Evolutionary conservation across 169 alveolate species (phyloP).

Genomic region (Babesia ovata): DNA sequence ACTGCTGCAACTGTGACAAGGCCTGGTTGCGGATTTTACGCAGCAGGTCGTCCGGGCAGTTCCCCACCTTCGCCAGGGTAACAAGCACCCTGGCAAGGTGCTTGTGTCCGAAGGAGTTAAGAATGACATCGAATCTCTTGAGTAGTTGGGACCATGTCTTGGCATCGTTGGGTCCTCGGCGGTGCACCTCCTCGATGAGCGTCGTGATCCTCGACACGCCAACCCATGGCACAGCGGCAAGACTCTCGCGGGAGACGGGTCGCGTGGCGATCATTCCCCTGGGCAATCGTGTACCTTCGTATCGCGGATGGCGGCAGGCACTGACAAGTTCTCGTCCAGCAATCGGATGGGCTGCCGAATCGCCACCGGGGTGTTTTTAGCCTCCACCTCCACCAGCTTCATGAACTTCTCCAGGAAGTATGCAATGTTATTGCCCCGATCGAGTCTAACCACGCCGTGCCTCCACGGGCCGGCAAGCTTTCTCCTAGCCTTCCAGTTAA

Average conservation of each 20-base stretch:
- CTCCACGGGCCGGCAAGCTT: neutral
- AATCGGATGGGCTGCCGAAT: neutral
- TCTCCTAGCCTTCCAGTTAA: constrained; percentile 13
- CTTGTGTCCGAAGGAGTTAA: constrained; percentile 37
- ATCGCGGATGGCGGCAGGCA: constrained; percentile 5
- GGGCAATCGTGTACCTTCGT: constrained; percentile 54
- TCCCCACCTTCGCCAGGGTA: constrained; percentile 12
- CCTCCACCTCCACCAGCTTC: neutral
- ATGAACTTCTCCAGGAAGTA: constrained; percentile 5
- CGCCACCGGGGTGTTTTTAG: neutral
- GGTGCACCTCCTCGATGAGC: constrained; percentile 48
- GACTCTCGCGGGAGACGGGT: constrained; percentile 51
- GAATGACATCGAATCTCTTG: constrained; percentile 33
- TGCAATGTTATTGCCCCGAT: neutral
- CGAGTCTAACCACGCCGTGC: constrained; percentile 8
- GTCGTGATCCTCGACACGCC: constrained; percentile 54
- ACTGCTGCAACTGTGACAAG: constrained; percentile 16
- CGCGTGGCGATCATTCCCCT: constrained; percentile 40
- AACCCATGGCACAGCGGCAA: constrained; percentile 64
- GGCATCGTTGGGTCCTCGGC: constrained; percentile 55
- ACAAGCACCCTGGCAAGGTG: constrained; percentile 50
- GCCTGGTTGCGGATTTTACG: constrained; percentile 24
- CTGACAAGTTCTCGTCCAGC: constrained; percentile 7
- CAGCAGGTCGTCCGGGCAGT: constrained; percentile 11
- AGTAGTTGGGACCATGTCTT: constrained; percentile 46